Evolutionary conservation across 2,329 filamentous ascomycete species (phyloP).

Genomic region (Claviceps pusilla): DNA sequence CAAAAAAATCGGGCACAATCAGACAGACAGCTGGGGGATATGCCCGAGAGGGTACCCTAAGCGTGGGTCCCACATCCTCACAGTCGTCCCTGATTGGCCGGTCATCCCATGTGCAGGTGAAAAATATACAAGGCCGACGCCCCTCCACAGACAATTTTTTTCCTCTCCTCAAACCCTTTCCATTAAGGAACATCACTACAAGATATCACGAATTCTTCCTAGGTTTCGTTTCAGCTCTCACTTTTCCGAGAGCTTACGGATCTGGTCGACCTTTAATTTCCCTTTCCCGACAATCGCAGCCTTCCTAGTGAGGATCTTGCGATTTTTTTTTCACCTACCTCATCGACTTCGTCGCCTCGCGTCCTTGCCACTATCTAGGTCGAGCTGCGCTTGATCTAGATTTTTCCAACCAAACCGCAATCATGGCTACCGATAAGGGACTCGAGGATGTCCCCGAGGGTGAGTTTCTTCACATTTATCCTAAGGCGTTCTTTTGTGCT

Average conservation of each 20-base stretch:
- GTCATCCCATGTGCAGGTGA: conserved; percentile 5
- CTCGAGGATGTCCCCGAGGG: conserved; percentile 95
- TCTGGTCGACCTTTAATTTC: conserved; percentile 27
- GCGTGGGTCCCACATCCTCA: conserved; percentile 6
- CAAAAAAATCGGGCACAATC: not conserved
- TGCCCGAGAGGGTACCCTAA: conserved; percentile 11
- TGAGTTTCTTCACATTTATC: conserved; percentile 35
- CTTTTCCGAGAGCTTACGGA: conserved; percentile 30
- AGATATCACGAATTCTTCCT: conserved; percentile 22
- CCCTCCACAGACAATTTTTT: conserved; percentile 27
- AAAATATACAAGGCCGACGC: conserved; percentile 23
- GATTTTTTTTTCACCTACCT: conserved; percentile 16
- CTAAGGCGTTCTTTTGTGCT: too few species aligned
- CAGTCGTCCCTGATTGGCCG: conserved; percentile 10
- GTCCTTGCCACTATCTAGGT: conserved; percentile 43
- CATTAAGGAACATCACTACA: conserved; percentile 16
- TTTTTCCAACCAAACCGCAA: conserved; percentile 53
- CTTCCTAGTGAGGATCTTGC: conserved; percentile 21
- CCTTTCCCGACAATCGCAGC: conserved; percentile 17
- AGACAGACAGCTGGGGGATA: conserved; percentile 2
- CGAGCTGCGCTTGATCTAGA: conserved; percentile 66
- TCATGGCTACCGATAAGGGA: conserved; percentile 97
- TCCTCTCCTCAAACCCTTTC: conserved; percentile 6
- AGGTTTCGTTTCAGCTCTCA: conserved; percentile 27
- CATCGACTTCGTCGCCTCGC: conserved; percentile 20